phyloP scores from a whole-genome alignment of 2,329 filamentous ascomycete species.

The Epichloe bromicola region DNA sequence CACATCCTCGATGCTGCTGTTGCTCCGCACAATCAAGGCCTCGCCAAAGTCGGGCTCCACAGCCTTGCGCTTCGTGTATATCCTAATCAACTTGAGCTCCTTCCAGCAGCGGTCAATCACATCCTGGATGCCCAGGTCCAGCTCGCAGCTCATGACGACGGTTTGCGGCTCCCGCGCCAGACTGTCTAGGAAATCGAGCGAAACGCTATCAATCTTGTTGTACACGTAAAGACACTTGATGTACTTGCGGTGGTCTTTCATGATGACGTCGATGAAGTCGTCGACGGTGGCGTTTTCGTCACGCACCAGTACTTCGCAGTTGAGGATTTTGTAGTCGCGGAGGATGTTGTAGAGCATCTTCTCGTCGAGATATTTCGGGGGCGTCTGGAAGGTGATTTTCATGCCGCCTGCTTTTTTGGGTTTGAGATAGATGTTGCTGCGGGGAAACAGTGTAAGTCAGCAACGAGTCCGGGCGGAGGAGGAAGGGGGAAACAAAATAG shows the following conservation, averaged over 20 bases:
- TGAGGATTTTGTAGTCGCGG: constrained; percentile 96
- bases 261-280: constrained; percentile 98
- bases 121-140: constrained; percentile 84
- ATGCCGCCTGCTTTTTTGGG: constrained; percentile 91
- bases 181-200: constrained; percentile 82
- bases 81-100: constrained; percentile 74
- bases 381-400: constrained; percentile 91
- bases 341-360: constrained; percentile 98
- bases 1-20: constrained; percentile 88
- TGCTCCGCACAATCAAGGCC: constrained; percentile 80
- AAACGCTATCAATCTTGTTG: constrained; percentile 98
- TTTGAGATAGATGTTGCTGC: constrained; percentile 92
- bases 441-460: not conserved
- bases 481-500: not conserved
- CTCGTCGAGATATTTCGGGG: constrained; percentile 86
- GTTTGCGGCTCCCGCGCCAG: constrained; percentile 88
- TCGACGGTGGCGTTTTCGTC: constrained; percentile 94
- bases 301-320: constrained; percentile 88
- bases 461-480: no score
- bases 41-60: constrained; percentile 79
- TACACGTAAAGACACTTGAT: constrained; percentile 93
- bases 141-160: constrained; percentile 93
- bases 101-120: constrained; percentile 94
- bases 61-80: constrained; percentile 96
- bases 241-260: constrained; percentile 98